Conservation (phyloP, 2,329 filamentous ascomycete species). For the Pseudogymnoascus destructans region DNA sequence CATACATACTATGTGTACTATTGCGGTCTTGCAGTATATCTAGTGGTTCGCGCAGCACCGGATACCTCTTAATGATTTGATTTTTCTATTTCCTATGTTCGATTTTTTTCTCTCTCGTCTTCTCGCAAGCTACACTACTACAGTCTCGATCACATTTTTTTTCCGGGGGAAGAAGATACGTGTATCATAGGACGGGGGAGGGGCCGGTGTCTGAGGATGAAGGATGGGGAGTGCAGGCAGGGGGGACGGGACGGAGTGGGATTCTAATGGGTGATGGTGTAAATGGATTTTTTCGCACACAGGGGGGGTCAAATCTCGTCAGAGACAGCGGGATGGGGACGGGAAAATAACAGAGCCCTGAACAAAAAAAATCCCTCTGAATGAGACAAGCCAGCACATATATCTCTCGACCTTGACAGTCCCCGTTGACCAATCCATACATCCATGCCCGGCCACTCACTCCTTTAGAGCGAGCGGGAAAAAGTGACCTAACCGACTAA, state of each 20-base stretch:
- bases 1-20: background rate
- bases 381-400: background rate
- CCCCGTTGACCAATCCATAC: background rate
- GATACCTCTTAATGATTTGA: slow-evolving; percentile 7
- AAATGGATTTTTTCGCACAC: background rate
- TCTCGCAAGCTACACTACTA: background rate
- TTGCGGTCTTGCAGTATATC: background rate
- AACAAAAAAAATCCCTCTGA: background rate
- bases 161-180: background rate
- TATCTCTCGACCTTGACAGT: background rate
- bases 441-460: background rate
- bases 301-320: background rate
- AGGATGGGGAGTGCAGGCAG: background rate
- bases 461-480: background rate
- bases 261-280: slow-evolving; percentile 6
- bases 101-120: background rate
- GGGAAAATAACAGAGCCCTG: background rate
- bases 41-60: background rate
- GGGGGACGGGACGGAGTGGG: background rate
- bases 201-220: background rate
- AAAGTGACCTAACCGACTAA: background rate
- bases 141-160: background rate
- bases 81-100: background rate
- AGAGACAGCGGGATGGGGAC: background rate
- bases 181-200: background rate